Base-by-base conservation (phyloP, 2,329 filamentous ascomycete genomes). In the Epichloe hybrida region DNA sequence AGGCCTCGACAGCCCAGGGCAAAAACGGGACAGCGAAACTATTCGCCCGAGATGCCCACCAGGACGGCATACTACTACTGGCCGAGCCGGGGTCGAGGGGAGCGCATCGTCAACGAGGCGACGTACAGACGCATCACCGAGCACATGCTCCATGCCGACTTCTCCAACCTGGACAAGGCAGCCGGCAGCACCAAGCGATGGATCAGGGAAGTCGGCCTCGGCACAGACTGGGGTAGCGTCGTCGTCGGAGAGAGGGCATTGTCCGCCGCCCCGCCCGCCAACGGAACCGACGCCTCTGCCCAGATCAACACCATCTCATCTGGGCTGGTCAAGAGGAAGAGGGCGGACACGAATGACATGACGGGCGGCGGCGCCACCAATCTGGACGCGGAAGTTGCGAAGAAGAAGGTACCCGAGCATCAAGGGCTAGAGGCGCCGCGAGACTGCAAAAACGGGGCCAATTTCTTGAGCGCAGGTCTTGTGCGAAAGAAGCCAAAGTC, bases 121-220 rank as follows among this genome's bases (percentile, higher is more conserved):
- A 74, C 76, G 46, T 89, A 88, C 66, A 80, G 81, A 55, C 77
- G 84, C 11, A 77, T 81, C 8, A 73, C 80, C 20, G 85, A 88
- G 57, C 67, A 88, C 9, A 71, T 93, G 0, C 73, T 90, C 5
- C 79, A 84, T 52, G 76, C 89, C 0, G 85, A 89, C 63, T 93
- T 93, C 64, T 73, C 79, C 1, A 83, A 76, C 8, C 65, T 81
- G 3, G 76, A 78, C 11, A 76, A 83, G 46, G 81, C 84, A 0
- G 70, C 69, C 2, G 71, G 72, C 35, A 88, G 84, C 59, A 87
- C 86, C 2, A 69, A 66, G 48, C 78, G 84, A 49, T 93, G 86
- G 86, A 72, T 81, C 42, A 74, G 74, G 13, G 85, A 91, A 59
- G 79, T 84, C 1, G 76, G 75, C 15, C 69, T 72, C 51, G 74